phyloP scores from a whole-genome alignment of 139 green algal species.

The Micractinium sp. region DNA sequence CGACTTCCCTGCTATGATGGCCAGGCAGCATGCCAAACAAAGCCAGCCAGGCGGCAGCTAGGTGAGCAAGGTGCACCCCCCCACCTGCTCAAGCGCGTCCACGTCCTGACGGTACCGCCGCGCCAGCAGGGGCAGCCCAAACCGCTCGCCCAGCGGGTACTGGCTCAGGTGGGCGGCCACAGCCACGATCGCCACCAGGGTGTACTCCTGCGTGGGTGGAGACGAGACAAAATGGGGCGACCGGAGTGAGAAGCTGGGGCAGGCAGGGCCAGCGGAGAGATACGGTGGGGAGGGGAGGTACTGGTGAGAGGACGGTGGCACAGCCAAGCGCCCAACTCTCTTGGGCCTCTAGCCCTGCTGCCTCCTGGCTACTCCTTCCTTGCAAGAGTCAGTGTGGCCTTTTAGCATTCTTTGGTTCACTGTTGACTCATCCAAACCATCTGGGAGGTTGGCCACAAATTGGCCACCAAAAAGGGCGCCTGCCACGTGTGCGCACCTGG shows the following conservation, averaged over 20 bases:
- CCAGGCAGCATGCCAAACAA: not conserved
- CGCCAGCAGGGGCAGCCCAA: constrained; percentile 69
- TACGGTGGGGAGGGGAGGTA: not conserved
- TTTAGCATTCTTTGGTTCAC: no score
- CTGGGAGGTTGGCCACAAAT: no score
- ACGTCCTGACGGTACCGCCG: constrained; percentile 68
- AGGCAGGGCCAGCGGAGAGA: not conserved
- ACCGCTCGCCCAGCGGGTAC: constrained; percentile 65
- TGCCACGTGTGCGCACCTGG: constrained; percentile 51
- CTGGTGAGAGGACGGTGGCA: no score
- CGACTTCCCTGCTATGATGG: no score
- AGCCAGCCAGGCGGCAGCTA: not conserved
- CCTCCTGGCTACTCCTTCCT: no score
- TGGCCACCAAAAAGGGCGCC: no score
- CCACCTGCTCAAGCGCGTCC: constrained; percentile 69
- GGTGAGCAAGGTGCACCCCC: not conserved
- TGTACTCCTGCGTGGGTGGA: constrained; percentile 74
- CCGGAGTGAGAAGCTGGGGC: not conserved
- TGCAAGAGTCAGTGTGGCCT: no score
- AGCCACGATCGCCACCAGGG: constrained; percentile 77
- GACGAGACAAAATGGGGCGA: no score
- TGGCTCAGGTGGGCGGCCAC: constrained; percentile 79
- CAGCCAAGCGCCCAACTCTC: no score
- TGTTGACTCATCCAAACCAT: no score
- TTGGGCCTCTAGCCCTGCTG: no score